Evolutionary conservation across 106 monocot genomes (phyloP).

Genomic region (Dioscorea zingiberensis): DNA sequence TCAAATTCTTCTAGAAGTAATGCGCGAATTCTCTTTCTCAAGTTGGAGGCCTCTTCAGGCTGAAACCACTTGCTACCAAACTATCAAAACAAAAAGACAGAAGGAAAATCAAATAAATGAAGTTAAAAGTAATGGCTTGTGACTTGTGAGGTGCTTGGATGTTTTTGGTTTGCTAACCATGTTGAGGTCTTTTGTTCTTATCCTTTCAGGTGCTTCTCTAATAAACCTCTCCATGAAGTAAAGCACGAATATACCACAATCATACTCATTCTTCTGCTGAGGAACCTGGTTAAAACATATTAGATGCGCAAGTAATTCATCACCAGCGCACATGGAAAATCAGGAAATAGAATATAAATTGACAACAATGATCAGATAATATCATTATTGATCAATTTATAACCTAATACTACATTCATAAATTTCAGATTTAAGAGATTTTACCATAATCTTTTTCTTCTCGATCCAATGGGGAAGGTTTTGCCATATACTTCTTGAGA

Average conservation of each 20-base stretch:
- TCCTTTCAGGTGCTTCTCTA: constrained; percentile 75
- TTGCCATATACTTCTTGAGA: constrained; percentile 52
- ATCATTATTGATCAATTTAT: neutral
- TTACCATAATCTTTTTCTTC: constrained; percentile 55
- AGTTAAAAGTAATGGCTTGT: too few species aligned
- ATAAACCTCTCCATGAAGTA: constrained; percentile 90
- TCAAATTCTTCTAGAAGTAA: constrained; percentile 52
- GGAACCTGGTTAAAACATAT: constrained; percentile 51
- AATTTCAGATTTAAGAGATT: constrained; percentile 6
- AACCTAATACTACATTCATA: neutral
- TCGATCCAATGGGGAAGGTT: constrained; percentile 49
- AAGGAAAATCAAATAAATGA: neutral
- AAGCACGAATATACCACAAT: constrained; percentile 91
- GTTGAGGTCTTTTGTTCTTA: constrained; percentile 45
- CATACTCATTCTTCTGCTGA: constrained; percentile 89
- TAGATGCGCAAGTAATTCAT: neutral
- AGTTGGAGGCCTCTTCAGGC: constrained; percentile 57
- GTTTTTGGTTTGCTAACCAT: constrained; percentile 41
- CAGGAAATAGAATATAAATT: neutral
- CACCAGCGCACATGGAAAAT: neutral
- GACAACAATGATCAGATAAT: neutral
- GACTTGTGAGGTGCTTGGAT: neutral
- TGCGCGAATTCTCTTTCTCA: constrained; percentile 33
- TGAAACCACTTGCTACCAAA: constrained; percentile 72
- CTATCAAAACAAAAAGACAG: constrained; percentile 11